Evolutionary conservation across 306 rosid genomes (phyloP), one percentile per base, ranked within the genome.

Genomic region (Prosopis cineraria): DNA sequence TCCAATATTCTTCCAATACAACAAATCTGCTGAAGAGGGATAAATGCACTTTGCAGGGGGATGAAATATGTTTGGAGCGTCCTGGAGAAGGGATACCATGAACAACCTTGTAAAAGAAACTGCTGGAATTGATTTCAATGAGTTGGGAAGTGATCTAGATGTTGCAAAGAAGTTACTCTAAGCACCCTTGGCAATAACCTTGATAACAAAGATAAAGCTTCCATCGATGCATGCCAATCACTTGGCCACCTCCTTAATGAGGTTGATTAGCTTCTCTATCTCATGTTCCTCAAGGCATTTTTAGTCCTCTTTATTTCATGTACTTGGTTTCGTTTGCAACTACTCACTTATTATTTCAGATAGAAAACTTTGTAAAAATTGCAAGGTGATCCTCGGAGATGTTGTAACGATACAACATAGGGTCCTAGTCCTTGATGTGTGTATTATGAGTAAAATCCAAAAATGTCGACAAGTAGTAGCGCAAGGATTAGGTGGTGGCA

Each of bases 11-110:
- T 50, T 45, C 77, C 48, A 30, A 41, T 33, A 69, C 48, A 63
- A 47, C 59, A 50, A 75, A 70, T 82, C 12, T 69, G 67, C 59
- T 85, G 63, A 83, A 73, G 79, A 17, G 45, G 65, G 77, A 81
- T 74, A 36, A 30, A 71, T 81, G 73, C 69, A 52, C 77, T 27
- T 40, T 86, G 77, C 78, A 95, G 99, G 98, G 99, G 68, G 84
- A 77, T 10, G 93, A 93, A 83, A 93, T 95, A 90, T 82, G 89
- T 80, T 84, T 95, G 55, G 94, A 91, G 84, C 87, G 88, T 98
- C 98, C 7, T 95, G 98, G 99, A 93, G 91, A 88, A 88, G 97
- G 86, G 97, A 91, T 85, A 88, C 98, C 63, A 95, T 95, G 99
- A 97, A 95, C 90, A 88, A 85, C 84, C 98, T 95, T 70, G 99